Evolutionary conservation across 176 grass and related monocot species (phyloP).

Genomic region (Aegilops sharonensis): DNA sequence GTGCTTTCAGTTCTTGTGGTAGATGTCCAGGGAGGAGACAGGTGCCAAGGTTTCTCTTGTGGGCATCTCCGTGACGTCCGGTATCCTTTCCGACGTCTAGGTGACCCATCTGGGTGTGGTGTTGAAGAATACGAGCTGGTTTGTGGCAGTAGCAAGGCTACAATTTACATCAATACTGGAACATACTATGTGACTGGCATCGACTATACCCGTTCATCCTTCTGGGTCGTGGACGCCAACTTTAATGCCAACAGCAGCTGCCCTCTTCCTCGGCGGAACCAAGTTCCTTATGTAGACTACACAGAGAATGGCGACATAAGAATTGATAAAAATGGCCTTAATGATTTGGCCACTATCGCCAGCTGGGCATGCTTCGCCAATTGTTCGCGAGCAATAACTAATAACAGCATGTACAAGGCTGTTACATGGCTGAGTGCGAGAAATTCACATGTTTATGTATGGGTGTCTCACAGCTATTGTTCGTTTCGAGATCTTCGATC

Average conservation of each 20-base stretch:
- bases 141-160: background rate
- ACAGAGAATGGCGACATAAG: too few relatives aligned
- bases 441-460: slow-evolving; percentile 22
- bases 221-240: background rate
- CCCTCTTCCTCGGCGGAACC: background rate
- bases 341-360: too few relatives aligned
- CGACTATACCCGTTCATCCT: background rate
- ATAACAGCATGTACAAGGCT: background rate
- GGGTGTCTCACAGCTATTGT: background rate
- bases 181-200: slow-evolving; percentile 21
- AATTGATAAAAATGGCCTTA: too few relatives aligned
- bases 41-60: too few relatives aligned
- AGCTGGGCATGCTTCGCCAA: slow-evolving; percentile 31
- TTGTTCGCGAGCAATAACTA: slow-evolving; percentile 1
- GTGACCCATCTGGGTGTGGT: too few relatives aligned
- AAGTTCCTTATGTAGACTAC: too few relatives aligned
- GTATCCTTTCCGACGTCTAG: background rate
- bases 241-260: background rate
- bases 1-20: too few relatives aligned
- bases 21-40: too few relatives aligned
- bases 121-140: too few relatives aligned
- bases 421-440: slow-evolving; percentile 14
- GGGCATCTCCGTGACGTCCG: too few relatives aligned
- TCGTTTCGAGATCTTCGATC: background rate
- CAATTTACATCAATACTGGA: background rate